Evolutionary conservation across 208 protist species (phyloP).

Genomic region (Leishmania aethiopica): DNA sequence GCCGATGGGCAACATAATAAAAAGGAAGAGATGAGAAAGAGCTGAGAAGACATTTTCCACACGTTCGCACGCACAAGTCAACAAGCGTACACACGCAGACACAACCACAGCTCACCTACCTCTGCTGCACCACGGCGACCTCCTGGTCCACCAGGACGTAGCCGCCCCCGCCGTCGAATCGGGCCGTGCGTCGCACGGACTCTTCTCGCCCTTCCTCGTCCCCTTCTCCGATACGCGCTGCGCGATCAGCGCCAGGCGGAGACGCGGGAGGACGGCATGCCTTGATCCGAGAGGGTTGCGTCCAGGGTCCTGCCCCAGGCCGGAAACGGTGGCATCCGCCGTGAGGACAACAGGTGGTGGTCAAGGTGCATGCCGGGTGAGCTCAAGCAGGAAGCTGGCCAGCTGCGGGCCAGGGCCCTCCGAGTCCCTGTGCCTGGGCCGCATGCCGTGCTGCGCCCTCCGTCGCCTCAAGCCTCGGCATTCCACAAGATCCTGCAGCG

Average conservation of each 20-base stretch:
- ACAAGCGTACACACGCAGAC: not conserved
- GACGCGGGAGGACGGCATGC: not conserved
- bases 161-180: too few relatives aligned
- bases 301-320: not conserved
- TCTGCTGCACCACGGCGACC: not conserved
- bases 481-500: not conserved
- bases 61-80: not conserved
- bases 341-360: not conserved
- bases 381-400: not conserved
- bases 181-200: not conserved
- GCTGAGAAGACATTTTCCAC: not conserved
- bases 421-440: not conserved
- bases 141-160: not conserved
- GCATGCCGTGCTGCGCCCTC: not conserved
- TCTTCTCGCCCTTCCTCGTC: not conserved
- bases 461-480: not conserved
- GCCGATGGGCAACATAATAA: not conserved
- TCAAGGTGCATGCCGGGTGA: not conserved
- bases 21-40: not conserved
- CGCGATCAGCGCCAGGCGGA: not conserved
- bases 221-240: not conserved
- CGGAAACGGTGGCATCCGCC: not conserved
- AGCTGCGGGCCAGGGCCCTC: not conserved
- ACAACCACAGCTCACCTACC: not conserved
- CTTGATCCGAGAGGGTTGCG: not conserved